A percentile compares a stretch with the other conserved stretches of the same genome.
Evolutionary conservation across 441 rosid species (phyloP).

Genomic region (Sinapis alba): DNA sequence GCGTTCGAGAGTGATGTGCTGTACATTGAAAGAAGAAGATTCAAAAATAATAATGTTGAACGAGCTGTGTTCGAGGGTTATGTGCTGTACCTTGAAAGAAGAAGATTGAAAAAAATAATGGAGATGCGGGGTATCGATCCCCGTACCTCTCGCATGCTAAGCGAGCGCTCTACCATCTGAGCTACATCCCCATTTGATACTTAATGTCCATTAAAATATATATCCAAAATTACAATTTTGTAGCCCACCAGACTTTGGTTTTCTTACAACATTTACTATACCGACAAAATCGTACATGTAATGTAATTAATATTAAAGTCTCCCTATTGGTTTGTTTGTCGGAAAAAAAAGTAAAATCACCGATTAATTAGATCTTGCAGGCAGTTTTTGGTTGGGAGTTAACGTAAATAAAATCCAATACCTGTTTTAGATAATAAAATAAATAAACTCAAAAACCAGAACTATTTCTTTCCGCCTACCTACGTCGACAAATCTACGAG

Average conservation of each 20-base stretch:
- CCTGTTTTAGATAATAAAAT: neutral
- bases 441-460: neutral
- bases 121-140: conserved; percentile 86
- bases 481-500: neutral
- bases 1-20: neutral
- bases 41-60: conserved; percentile 25
- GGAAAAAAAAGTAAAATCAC: neutral
- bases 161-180: conserved; percentile 99
- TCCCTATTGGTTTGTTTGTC: neutral
- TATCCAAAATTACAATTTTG: too few relatives aligned
- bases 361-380: neutral
- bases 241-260: neutral
- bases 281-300: neutral
- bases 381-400: neutral
- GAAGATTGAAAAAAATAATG: conserved; percentile 24
- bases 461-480: neutral
- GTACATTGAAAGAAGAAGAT: neutral
- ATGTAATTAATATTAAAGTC: neutral
- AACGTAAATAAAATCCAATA: neutral
- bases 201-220: too few relatives aligned
- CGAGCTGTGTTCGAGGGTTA: neutral
- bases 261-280: neutral
- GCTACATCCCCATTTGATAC: conserved; percentile 79
- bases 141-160: conserved; percentile 99
- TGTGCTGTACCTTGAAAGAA: neutral